Evolutionary conservation across 1,139 yeast species (phyloP).

Genomic region (Yamadazyma membranifaciens): DNA sequence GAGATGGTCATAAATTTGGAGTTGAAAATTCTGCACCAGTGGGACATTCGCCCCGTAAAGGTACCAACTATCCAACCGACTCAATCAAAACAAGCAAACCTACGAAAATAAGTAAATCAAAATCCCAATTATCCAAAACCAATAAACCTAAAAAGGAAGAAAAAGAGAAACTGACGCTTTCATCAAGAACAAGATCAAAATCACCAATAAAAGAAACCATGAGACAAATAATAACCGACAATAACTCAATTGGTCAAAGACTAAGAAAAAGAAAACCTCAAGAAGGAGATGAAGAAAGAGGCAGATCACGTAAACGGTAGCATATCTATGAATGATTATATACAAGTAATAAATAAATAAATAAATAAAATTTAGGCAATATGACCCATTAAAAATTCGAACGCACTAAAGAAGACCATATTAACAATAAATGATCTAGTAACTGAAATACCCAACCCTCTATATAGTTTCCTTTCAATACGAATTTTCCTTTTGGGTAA

Average conservation of each 20-base stretch:
- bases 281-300: conserved; percentile 13
- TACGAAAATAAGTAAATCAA: neutral
- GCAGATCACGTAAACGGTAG: conserved; percentile 11
- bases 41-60: conserved; percentile 6
- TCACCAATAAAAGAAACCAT: conserved; percentile 40
- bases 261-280: conserved; percentile 9
- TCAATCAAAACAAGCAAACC: neutral
- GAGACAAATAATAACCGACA: conserved; percentile 26
- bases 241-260: conserved; percentile 18
- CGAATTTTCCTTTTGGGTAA: conserved; percentile 29
- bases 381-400: conserved; percentile 63
- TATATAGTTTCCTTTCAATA: conserved; percentile 53
- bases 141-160: neutral
- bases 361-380: conserved; percentile 23
- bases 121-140: neutral
- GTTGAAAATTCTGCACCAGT: conserved; percentile 1
- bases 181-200: conserved; percentile 40
- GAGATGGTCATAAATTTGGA: conserved; percentile 25
- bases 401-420: conserved; percentile 71
- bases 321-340: conserved; percentile 6
- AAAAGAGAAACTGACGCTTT: conserved; percentile 27
- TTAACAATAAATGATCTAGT: conserved; percentile 70
- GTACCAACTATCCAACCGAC: neutral
- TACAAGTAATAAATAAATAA: conserved; percentile 8
- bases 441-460: conserved; percentile 76